A percentile compares a stretch with the other conserved stretches of the same genome.
These are phyloP conservation scores for Eremomyces bilateralis DNA, from an alignment of 495 filamentous ascomycete species.

Conservation along the genomic window DNA sequence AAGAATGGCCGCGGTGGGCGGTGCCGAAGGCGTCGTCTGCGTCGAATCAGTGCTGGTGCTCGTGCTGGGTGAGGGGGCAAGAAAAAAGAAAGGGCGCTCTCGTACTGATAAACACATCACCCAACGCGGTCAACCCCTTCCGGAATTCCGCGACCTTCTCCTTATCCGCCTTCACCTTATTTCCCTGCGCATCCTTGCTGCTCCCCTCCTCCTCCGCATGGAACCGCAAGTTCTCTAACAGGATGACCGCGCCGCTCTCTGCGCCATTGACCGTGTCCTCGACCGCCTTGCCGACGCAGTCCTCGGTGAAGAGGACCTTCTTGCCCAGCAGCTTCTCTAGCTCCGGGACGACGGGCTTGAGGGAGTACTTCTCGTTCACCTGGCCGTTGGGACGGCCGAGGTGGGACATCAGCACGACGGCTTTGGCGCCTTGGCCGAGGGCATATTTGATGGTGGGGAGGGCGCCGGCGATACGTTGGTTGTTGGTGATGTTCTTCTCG, in stretches of 20 bases:
- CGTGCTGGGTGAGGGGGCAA: slow-evolving; percentile 5
- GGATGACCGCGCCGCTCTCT: slow-evolving; percentile 59
- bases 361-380: slow-evolving; percentile 72
- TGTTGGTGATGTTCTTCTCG: slow-evolving; percentile 86
- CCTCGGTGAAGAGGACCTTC: slow-evolving; percentile 66
- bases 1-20: slow-evolving; percentile 92
- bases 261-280: slow-evolving; percentile 80
- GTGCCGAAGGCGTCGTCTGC: slow-evolving; percentile 96
- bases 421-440: slow-evolving; percentile 79
- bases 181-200: slow-evolving; percentile 73
- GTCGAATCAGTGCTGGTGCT: slow-evolving; percentile 1
- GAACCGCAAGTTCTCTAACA: slow-evolving; percentile 95
- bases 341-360: slow-evolving; percentile 79
- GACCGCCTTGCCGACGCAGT: slow-evolving; percentile 74
- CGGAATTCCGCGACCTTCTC: slow-evolving; percentile 79
- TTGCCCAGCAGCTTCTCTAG: slow-evolving; percentile 74
- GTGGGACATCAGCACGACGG: slow-evolving; percentile 96
- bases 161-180: slow-evolving; percentile 96
- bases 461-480: slow-evolving; percentile 92
- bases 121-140: slow-evolving; percentile 81
- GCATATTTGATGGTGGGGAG: slow-evolving; percentile 97
- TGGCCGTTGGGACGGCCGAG: slow-evolving; percentile 88
- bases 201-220: slow-evolving; percentile 95
- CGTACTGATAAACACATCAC: slow-evolving; percentile 93
- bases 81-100: too few relatives aligned